Percentiles rank a stretch among this genome's conserved stretches.
These are phyloP conservation scores for Zasmidium citrigriseum DNA, from an alignment of 2,329 filamentous ascomycete genomes.

Conservation along the genomic window DNA sequence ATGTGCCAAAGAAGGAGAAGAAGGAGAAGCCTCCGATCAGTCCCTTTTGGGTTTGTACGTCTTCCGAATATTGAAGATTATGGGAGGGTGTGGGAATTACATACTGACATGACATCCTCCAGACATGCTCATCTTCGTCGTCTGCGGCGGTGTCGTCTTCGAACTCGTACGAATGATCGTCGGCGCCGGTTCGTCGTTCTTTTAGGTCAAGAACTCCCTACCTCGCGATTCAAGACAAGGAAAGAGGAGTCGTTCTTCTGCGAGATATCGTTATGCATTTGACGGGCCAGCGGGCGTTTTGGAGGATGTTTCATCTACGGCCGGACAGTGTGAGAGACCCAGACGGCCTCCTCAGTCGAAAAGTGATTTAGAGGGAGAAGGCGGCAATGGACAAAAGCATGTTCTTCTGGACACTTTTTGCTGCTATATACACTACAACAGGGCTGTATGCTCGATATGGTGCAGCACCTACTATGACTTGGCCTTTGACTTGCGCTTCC, in stretches of 20 bases:
- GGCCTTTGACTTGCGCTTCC: constrained; percentile 39
- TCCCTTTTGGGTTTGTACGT: constrained; percentile 62
- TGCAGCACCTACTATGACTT: constrained; percentile 17
- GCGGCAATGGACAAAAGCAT: not conserved
- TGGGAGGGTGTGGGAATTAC: not conserved
- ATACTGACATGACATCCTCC: not conserved
- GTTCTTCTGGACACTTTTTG: not conserved
- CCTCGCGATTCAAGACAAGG: no score
- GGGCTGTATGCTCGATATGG: not conserved
- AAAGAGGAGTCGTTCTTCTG: no score
- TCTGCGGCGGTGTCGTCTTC: constrained; percentile 62
- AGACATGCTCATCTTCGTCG: constrained; percentile 64
- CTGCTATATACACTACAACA: not conserved
- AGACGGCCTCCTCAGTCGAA: not conserved
- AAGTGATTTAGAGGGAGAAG: not conserved
- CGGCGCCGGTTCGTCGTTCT: constrained; percentile 13
- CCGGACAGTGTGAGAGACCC: not conserved
- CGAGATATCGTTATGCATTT: not conserved
- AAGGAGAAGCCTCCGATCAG: constrained; percentile 51
- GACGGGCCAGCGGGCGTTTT: not conserved
- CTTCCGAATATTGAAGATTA: not conserved
- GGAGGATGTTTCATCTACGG: not conserved
- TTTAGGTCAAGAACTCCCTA: not conserved
- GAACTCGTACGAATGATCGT: constrained; percentile 56
- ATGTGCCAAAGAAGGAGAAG: constrained; percentile 41